Conservation (phyloP, 768 basidiomycete species). For the Leucogyrophana mollusca region DNA sequence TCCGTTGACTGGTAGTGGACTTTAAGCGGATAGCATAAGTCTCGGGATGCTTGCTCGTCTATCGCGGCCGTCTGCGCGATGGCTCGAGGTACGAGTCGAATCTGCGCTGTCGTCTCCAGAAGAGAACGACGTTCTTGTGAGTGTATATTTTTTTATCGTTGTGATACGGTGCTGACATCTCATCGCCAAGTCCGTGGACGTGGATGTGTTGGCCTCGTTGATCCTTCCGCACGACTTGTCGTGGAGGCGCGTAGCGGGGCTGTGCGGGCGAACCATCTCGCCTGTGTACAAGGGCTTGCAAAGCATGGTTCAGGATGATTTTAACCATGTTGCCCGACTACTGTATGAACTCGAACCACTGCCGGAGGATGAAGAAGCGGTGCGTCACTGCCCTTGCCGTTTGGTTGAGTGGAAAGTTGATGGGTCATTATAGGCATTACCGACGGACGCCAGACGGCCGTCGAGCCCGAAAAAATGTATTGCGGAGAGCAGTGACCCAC, state of each 20-base stretch:
- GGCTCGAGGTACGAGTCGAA: constrained; percentile 12
- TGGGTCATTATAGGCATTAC: background rate
- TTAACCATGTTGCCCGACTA: constrained; percentile 41
- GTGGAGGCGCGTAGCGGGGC: constrained; percentile 26
- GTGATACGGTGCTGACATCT: background rate
- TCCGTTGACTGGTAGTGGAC: background rate
- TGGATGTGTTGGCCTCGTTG: constrained; percentile 8
- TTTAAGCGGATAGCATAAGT: too few species aligned
- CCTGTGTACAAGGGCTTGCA: constrained; percentile 37
- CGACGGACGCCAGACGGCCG: background rate
- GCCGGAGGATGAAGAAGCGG: constrained; percentile 18
- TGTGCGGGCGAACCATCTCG: constrained; percentile 28
- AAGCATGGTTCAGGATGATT: constrained; percentile 34
- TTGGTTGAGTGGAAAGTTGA: background rate
- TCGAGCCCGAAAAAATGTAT: background rate
- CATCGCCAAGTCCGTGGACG: constrained; percentile 10
- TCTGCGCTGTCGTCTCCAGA: constrained; percentile 1
- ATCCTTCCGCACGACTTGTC: constrained; percentile 12
- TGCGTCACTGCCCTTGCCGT: background rate
- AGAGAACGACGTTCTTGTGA: constrained; percentile 10
- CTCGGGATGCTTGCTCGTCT: constrained; percentile 10
- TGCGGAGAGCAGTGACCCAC: background rate
- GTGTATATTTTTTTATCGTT: constrained; percentile 1
- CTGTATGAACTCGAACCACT: constrained; percentile 39
- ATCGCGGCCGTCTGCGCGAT: constrained; percentile 7